Base-by-base conservation (phyloP, 345 rosid genomes). In the Microthlaspi erraticum region DNA sequence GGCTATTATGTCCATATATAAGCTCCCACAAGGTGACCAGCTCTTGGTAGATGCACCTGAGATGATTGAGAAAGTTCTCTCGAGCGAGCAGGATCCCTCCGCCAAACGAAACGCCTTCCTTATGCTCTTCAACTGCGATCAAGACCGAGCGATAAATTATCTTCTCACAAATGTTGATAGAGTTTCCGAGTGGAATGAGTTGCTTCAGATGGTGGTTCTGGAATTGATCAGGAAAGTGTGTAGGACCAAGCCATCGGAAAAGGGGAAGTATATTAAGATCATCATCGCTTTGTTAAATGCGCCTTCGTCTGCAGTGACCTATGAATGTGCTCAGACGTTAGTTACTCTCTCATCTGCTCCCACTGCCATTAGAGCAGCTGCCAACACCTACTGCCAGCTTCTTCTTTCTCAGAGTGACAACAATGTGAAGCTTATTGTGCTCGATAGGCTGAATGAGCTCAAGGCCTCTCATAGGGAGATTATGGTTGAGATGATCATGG, bases 271-370 rank as follows among this genome's bases (percentile, higher is more conserved):
- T 79, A 87, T 87, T 39, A 84, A 81, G 74, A 87, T 87, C 65
- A 87, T 84, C 49, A 87, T 87, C 57, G 74, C 86, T 48, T 72
- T 87, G 79, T 71, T 87, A 73, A 87, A 78, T 77, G 87, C 86
- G 3, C 84, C 87, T 64, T 84, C 91, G 4, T 67, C 83, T 68
- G 91, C 91, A 31, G 91, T 87, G 64, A 79, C 79, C 53, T 87
- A 80, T 66, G 92, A 87, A 72, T 87, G 89, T 74, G 89, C 92
- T 10, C 80, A 80, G 19, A 83, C 93, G 7, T 91, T 90, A 50
- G 96, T 90, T 70, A 86, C 96, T 60, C 71, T 88, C 5, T 90
- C 97, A 44, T 90, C 94, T 44, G 94, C 97, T 34, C 94, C 94
- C 8, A 84, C 92, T 4, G 94, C 97, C 5, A 80, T 90, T 36